These are phyloP conservation scores for Penstemon newberryi DNA, from an alignment of 257 asterid species.

Conservation along the genomic window DNA sequence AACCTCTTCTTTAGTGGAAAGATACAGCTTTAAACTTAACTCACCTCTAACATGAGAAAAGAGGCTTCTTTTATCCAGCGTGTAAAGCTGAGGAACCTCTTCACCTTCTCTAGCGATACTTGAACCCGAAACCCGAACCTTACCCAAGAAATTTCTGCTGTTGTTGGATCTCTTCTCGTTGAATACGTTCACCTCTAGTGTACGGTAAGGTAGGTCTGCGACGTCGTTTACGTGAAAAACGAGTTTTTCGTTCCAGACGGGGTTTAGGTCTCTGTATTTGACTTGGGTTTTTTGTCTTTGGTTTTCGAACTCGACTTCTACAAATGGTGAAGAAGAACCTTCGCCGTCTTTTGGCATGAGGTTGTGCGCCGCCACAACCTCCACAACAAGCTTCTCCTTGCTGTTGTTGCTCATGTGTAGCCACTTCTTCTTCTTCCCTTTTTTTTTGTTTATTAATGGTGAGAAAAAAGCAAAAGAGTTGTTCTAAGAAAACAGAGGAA, in stretches of 20 bases:
- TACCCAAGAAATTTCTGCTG: slow-evolving; percentile 71
- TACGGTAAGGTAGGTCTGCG: slow-evolving; percentile 80
- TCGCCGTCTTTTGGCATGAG: slow-evolving; percentile 95
- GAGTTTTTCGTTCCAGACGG: slow-evolving; percentile 84
- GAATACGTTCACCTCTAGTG: slow-evolving; percentile 71
- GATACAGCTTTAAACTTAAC: slow-evolving; percentile 62
- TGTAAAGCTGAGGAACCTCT: slow-evolving; percentile 55
- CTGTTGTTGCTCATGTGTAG: slow-evolving; percentile 47
- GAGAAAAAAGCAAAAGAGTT: not conserved
- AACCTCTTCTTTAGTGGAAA: slow-evolving; percentile 64
- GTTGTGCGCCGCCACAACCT: slow-evolving; percentile 88
- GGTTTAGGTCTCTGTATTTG: slow-evolving; percentile 73
- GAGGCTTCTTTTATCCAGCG: slow-evolving; percentile 74
- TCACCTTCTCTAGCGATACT: slow-evolving; percentile 59
- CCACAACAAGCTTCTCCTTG: slow-evolving; percentile 82
- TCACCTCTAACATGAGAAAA: slow-evolving; percentile 91
- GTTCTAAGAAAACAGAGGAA: not conserved
- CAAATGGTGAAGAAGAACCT: slow-evolving; percentile 88
- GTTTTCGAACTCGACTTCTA: slow-evolving; percentile 79
- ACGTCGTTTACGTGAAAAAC: slow-evolving; percentile 67
- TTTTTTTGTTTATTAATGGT: not conserved
- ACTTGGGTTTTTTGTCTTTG: slow-evolving; percentile 64
- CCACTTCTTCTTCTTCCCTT: not conserved
- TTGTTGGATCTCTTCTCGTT: slow-evolving; percentile 73
- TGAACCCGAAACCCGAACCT: slow-evolving; percentile 72